Evolutionary conservation across 139 green algal species (phyloP).

Genomic region (Ettlia oleoabundans): DNA sequence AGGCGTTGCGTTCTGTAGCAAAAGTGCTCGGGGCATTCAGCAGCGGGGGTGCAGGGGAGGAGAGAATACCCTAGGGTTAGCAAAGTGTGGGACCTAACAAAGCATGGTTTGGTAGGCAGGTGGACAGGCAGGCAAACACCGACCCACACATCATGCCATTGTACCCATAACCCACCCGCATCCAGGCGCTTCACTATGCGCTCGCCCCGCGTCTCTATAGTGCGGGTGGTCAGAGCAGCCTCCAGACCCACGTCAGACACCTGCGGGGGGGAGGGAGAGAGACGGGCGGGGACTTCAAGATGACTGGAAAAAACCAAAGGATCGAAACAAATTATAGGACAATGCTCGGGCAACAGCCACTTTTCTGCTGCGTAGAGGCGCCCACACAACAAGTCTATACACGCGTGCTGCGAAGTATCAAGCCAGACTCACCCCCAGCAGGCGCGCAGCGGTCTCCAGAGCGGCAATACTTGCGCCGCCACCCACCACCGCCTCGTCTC

Average conservation of each 20-base stretch:
- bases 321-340: background rate
- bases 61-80: too few species aligned
- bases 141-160: too few species aligned
- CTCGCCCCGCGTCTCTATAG: constrained; percentile 74
- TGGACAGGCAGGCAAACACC: too few species aligned
- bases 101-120: too few species aligned
- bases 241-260: constrained; percentile 51
- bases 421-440: constrained; percentile 77
- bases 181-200: constrained; percentile 76
- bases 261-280: constrained; percentile 12
- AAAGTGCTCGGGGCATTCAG: background rate
- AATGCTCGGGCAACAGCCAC: too few species aligned
- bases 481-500: constrained; percentile 48
- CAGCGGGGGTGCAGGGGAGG: too few species aligned
- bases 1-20: background rate
- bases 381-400: too few species aligned
- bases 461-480: constrained; percentile 30
- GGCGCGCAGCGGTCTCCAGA: constrained; percentile 43
- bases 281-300: background rate
- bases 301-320: background rate
- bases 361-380: too few species aligned
- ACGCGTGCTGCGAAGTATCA: too few species aligned
- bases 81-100: too few species aligned
- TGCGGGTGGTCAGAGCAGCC: constrained; percentile 64
- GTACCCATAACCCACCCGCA: constrained; percentile 8